Percentiles rank a stretch among this genome's conserved stretches.
These are phyloP conservation scores for Mortierella sp. DNA, from an alignment of 371 early-diverging fungal species.

Conservation along the genomic window DNA sequence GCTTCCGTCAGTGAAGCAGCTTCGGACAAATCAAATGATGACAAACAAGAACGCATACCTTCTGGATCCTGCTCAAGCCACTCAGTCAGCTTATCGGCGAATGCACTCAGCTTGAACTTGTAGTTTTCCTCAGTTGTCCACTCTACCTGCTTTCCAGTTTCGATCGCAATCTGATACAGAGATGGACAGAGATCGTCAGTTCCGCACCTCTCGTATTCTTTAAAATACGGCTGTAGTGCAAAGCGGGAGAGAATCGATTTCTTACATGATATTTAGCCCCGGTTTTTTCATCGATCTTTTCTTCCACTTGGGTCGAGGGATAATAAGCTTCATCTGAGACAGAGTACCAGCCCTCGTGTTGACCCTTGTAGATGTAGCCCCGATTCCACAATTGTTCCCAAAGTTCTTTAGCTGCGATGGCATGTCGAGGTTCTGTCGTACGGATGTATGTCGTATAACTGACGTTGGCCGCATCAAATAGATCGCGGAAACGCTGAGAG, in stretches of 20 bases:
- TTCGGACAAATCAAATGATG: too few species aligned
- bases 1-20: too few species aligned
- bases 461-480: conserved; percentile 81
- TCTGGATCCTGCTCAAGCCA: conserved; percentile 79
- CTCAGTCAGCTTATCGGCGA: conserved; percentile 66
- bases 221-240: neutral
- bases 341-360: conserved; percentile 96
- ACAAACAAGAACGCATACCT: conserved; percentile 36
- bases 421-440: conserved; percentile 87
- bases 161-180: conserved; percentile 67
- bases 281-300: conserved; percentile 66
- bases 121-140: conserved; percentile 95
- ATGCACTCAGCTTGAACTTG: conserved; percentile 84
- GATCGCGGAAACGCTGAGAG: conserved; percentile 79
- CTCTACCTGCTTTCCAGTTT: conserved; percentile 88
- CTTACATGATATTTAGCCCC: conserved; percentile 60
- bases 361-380: conserved; percentile 93
- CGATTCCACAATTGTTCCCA: conserved; percentile 76
- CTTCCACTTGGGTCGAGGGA: conserved; percentile 77
- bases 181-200: neutral
- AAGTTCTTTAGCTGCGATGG: conserved; percentile 73
- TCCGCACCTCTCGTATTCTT: too few species aligned
- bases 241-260: conserved; percentile 1
- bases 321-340: conserved; percentile 97
- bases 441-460: conserved; percentile 86